These are phyloP conservation scores for Nicotiana tabacum DNA, from an alignment of 257 asterid genomes.

Conservation along the genomic window DNA sequence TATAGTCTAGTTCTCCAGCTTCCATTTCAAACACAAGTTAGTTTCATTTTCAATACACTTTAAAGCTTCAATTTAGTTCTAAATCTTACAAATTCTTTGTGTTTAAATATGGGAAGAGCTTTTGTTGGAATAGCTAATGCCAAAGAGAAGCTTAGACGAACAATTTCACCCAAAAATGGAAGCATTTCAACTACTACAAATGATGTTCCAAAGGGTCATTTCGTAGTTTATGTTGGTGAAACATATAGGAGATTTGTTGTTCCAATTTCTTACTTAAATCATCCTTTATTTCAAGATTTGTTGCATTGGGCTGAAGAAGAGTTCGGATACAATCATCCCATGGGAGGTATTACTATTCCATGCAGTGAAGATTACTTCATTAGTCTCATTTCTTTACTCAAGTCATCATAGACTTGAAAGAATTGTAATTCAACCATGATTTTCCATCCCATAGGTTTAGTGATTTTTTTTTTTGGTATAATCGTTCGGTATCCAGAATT, in stretches of 20 bases:
- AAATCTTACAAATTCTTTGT: neutral
- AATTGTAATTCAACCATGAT: neutral
- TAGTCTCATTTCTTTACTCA: slow-evolving; percentile 24
- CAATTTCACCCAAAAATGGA: slow-evolving; percentile 37
- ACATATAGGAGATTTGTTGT: slow-evolving; percentile 21
- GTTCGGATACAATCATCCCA: slow-evolving; percentile 28
- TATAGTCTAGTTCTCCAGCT: neutral
- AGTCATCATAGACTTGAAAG: neutral
- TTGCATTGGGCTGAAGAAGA: slow-evolving; percentile 18
- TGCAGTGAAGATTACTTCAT: slow-evolving; percentile 37
- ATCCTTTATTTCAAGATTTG: slow-evolving; percentile 16
- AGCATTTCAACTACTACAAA: slow-evolving; percentile 6
- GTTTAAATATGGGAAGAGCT: slow-evolving; percentile 37
- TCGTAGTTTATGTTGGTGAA: slow-evolving; percentile 17
- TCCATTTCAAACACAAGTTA: neutral
- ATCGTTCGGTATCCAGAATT: neutral
- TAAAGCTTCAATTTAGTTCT: neutral
- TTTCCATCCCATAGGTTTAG: neutral
- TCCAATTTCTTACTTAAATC: slow-evolving; percentile 26
- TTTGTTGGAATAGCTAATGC: slow-evolving; percentile 48
- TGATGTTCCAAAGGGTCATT: slow-evolving; percentile 19
- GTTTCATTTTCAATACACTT: neutral
- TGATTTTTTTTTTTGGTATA: neutral
- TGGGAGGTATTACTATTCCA: slow-evolving; percentile 45
- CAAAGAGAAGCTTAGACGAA: slow-evolving; percentile 40